Conservation (phyloP, 768 basidiomycete species). For the Podaxis carcinomalis region DNA sequence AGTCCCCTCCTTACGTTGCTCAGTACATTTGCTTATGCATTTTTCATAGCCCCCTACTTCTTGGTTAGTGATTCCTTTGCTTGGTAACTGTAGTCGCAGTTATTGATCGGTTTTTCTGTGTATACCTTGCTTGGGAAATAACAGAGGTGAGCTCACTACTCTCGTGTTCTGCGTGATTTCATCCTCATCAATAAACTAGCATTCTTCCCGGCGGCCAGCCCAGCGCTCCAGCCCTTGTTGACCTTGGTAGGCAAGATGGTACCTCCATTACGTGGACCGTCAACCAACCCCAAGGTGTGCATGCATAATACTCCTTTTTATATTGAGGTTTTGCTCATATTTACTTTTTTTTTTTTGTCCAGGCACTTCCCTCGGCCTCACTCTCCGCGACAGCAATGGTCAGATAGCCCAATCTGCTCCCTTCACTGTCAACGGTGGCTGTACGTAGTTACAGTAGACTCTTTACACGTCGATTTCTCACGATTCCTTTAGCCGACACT, state of each 20-base stretch:
- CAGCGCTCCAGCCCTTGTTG: slow-evolving; percentile 36
- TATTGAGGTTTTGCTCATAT: background rate
- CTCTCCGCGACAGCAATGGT: slow-evolving; percentile 61
- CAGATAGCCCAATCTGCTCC: slow-evolving; percentile 40
- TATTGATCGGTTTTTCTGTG: background rate
- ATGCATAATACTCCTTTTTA: background rate
- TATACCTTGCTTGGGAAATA: background rate
- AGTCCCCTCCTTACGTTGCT: slow-evolving; percentile 17
- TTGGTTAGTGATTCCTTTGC: slow-evolving; percentile 42
- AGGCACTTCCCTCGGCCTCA: slow-evolving; percentile 55
- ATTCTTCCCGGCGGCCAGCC: slow-evolving; percentile 50
- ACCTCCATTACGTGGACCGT: slow-evolving; percentile 51
- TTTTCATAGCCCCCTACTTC: slow-evolving; percentile 51
- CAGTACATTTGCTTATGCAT: slow-evolving; percentile 10
- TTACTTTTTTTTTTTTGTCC: background rate
- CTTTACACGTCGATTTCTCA: background rate
- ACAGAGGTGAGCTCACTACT: slow-evolving; percentile 9
- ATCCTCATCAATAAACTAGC: slow-evolving; percentile 27
- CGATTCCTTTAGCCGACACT: slow-evolving; percentile 21
- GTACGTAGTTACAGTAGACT: slow-evolving; percentile 34
- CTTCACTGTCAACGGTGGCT: slow-evolving; percentile 42
- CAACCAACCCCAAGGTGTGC: slow-evolving; percentile 23
- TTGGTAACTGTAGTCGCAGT: slow-evolving; percentile 2
- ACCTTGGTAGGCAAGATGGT: slow-evolving; percentile 36
- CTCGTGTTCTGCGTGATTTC: background rate